Conservation (phyloP, 108 stramenopile species). For the Cyclotella atomus region DNA sequence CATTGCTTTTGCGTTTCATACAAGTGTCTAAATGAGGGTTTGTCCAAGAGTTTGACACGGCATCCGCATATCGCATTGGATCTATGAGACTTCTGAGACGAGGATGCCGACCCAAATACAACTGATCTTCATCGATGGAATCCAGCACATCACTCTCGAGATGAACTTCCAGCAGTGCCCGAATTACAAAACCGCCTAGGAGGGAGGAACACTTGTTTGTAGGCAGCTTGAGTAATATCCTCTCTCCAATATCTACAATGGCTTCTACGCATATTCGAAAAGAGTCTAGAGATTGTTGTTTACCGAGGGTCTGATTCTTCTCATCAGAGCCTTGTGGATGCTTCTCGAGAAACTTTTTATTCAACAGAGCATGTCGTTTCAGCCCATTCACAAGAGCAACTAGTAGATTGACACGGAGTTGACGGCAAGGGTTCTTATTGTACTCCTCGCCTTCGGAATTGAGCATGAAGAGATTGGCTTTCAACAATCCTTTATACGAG, state of each 20-base stretch:
- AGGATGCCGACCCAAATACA: constrained; percentile 22
- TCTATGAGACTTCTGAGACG: constrained; percentile 28
- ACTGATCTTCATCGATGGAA: constrained; percentile 9
- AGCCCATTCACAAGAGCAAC: constrained; percentile 32
- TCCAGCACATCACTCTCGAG: constrained; percentile 13
- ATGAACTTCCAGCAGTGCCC: constrained; percentile 35
- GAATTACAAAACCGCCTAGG: constrained; percentile 41
- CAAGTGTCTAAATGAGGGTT: constrained; percentile 16
- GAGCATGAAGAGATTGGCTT: constrained; percentile 34
- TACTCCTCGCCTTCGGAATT: constrained; percentile 25
- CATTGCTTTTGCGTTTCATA: not conserved
- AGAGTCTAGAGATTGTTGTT: constrained; percentile 21
- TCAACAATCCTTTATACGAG: constrained; percentile 31
- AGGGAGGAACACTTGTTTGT: constrained; percentile 20
- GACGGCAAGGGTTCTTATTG: not conserved
- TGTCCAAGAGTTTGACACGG: constrained; percentile 25
- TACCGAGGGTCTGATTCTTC: not conserved
- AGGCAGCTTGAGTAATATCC: constrained; percentile 42
- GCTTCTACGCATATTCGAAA: constrained; percentile 41
- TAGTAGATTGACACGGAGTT: constrained; percentile 22
- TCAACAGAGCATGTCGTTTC: constrained; percentile 20
- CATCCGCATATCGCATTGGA: constrained; percentile 51
- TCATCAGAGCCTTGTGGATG: not conserved
- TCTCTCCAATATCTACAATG: constrained; percentile 57
- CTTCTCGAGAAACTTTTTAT: constrained; percentile 24